Base-by-base conservation (phyloP, 345 rosid genomes). In the Syzygium grande region DNA sequence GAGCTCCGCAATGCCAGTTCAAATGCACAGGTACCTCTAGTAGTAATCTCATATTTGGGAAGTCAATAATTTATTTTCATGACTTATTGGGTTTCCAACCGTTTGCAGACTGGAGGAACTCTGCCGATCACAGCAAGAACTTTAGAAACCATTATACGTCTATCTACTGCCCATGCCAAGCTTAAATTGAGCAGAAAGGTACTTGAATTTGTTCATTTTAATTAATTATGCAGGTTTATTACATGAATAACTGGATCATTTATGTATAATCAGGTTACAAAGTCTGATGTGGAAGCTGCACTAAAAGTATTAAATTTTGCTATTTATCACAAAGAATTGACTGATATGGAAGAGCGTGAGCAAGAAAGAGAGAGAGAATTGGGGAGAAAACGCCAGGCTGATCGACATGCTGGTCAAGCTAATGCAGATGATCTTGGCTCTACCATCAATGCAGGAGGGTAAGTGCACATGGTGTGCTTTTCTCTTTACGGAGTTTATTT, bases 61-160 rank as follows among this genome's bases (percentile, higher is more conserved):
- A 73, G 83, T 73, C 83, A 21, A 21, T 38, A 73, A 73, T 10
- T 38, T 34, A 4, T 34, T 34, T 38, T 34, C 46, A 8, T 21
- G 14, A 73, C 83, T 73, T 73, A 19, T 22, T 1, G 27, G 49
- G 49, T 41, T 73, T 38, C 14, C 15, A 34, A 63, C 46, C 90
- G 77, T 89, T 86, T 90, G 92, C 86, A 98, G 99, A 96, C 98
- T 80, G 99, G 99, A 54, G 99, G 99, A 92, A 96, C 99, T 8
- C 99, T 98, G 91, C 99, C 99, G 17, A 96, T 98, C 73, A 98
- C 99, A 68, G 98, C 99, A 49, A 95, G 99, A 92, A 98, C 99
- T 77, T 90, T 98, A 87, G 99, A 98, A 93, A 98, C 99, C 89
- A 96, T 98, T 34, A 98, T 98, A 41, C 99, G 99, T 85, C 97